Evolutionary conservation across 805 yeast species (phyloP).

Genomic region (Wickerhamiella cacticola): DNA sequence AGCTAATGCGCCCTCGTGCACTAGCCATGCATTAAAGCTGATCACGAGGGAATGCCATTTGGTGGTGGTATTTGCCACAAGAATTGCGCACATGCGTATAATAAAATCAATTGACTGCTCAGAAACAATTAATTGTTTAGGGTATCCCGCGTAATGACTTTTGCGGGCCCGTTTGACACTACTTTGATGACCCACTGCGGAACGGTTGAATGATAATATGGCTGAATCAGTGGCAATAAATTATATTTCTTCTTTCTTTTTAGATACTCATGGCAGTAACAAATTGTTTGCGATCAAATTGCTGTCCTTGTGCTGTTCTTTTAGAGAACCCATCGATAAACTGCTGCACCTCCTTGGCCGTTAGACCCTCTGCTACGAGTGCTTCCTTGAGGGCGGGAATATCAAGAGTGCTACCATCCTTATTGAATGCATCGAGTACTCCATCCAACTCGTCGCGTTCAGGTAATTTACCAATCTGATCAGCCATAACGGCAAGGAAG

Average conservation of each 20-base stretch:
- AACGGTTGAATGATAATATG: too few species aligned
- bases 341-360: constrained; percentile 16
- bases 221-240: background rate
- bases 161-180: too few species aligned
- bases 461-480: constrained; percentile 18
- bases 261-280: constrained; percentile 10
- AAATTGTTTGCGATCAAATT: constrained; percentile 19
- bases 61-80: too few species aligned
- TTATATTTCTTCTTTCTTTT: background rate
- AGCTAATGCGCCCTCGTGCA: background rate
- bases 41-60: too few species aligned
- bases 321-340: constrained; percentile 17
- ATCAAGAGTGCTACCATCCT: constrained; percentile 18
- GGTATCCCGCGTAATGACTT: too few species aligned
- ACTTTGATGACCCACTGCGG: too few species aligned
- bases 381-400: constrained; percentile 16
- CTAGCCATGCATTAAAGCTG: background rate
- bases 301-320: constrained; percentile 17
- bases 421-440: constrained; percentile 20
- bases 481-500: constrained; percentile 23
- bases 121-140: too few species aligned
- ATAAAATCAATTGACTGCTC: too few species aligned
- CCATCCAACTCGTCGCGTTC: constrained; percentile 20
- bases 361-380: constrained; percentile 18
- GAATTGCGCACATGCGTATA: too few species aligned